Evolutionary conservation across 352 stramenopile species (phyloP).

Genomic region (Pythium oligandrum): DNA sequence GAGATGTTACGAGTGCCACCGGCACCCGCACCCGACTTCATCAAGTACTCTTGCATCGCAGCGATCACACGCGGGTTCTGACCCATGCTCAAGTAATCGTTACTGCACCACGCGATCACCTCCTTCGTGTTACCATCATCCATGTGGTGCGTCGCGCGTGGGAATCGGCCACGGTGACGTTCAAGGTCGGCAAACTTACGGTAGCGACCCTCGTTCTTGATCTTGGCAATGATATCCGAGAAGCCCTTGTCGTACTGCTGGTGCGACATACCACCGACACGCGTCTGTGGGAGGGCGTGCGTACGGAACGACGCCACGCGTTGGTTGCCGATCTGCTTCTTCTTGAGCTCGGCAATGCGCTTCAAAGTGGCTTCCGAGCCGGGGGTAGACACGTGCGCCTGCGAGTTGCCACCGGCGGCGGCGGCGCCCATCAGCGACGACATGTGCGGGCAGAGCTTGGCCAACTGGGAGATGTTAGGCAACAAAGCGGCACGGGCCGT

Average conservation of each 20-base stretch:
- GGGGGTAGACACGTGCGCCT: conserved; percentile 53
- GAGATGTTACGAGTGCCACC: conserved; percentile 89
- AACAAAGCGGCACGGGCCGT: conserved; percentile 68
- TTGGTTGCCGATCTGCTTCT: conserved; percentile 41
- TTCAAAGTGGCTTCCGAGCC: conserved; percentile 63
- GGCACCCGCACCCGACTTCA: conserved; percentile 76
- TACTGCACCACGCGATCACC: conserved; percentile 87
- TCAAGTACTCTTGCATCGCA: conserved; percentile 78
- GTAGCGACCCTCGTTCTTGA: conserved; percentile 86
- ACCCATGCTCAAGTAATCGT: conserved; percentile 90
- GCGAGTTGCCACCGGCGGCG: conserved; percentile 39
- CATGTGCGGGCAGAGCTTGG: conserved; percentile 86
- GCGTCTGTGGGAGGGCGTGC: conserved; percentile 42
- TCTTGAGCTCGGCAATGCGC: conserved; percentile 70
- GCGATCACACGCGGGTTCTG: conserved; percentile 84
- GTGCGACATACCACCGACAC: conserved; percentile 52
- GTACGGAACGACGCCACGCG: conserved; percentile 56
- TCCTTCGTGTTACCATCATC: conserved; percentile 68
- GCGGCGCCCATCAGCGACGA: conserved; percentile 68
- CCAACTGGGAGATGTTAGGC: conserved; percentile 82
- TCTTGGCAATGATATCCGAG: conserved; percentile 66
- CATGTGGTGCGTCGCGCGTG: conserved; percentile 70
- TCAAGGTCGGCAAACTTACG: conserved; percentile 84
- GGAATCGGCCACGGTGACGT: conserved; percentile 83
- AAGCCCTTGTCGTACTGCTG: conserved; percentile 72